A percentile compares a stretch with the other conserved stretches of the same genome.
Evolutionary conservation across 2,329 filamentous ascomycete species (phyloP).

Genomic region (Xylariaceae sp.): DNA sequence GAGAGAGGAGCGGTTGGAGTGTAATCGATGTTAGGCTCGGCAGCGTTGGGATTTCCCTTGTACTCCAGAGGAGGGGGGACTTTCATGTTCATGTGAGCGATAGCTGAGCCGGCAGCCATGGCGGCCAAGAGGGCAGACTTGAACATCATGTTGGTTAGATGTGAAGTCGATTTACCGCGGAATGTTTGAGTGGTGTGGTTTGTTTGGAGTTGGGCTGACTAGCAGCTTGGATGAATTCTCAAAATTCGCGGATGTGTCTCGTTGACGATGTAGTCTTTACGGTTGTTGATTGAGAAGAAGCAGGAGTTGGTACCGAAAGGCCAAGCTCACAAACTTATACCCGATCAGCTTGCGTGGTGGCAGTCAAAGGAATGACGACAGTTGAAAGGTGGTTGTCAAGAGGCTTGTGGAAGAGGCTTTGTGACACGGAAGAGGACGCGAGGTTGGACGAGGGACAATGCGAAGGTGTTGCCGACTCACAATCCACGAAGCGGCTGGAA

Average conservation of each 20-base stretch:
- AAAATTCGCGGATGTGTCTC: slow-evolving; percentile 2
- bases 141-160: slow-evolving; percentile 39
- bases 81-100: slow-evolving; percentile 56
- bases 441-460: background rate
- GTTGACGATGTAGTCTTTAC: slow-evolving; percentile 7
- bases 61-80: slow-evolving; percentile 50
- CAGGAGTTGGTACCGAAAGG: background rate
- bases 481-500: too few relatives aligned
- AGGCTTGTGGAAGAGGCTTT: slow-evolving; percentile 9
- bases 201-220: slow-evolving; percentile 6
- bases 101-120: slow-evolving; percentile 41
- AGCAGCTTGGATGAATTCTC: slow-evolving; percentile 8
- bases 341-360: background rate
- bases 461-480: background rate
- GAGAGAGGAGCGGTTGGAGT: slow-evolving; percentile 66
- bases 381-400: slow-evolving; percentile 8
- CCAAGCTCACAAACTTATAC: background rate
- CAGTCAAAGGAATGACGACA: slow-evolving; percentile 4
- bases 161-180: slow-evolving; percentile 2
- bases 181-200: background rate
- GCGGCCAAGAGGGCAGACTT: slow-evolving; percentile 34
- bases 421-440: background rate
- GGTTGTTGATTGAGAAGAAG: background rate
- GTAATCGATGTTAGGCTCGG: slow-evolving; percentile 57
- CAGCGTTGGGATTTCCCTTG: slow-evolving; percentile 46